Base-by-base conservation (phyloP, 1,139 yeast species). In the Lodderomyces parapsilosis region DNA sequence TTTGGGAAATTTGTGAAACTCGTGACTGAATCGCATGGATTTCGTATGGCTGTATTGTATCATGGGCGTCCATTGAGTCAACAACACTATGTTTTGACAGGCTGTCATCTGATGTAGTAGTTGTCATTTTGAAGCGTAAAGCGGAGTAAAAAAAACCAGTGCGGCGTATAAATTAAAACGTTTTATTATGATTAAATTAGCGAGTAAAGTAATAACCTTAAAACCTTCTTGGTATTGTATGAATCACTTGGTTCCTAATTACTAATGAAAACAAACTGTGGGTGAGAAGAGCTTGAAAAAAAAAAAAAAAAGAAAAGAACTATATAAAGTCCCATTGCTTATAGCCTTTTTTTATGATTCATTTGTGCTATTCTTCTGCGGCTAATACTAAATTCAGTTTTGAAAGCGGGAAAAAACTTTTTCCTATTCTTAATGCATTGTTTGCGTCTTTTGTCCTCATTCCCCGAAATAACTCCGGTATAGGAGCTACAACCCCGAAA, bases 11-110 rank as follows among this genome's bases (percentile, higher is more conserved):
- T 20, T 34, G 27, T 14, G 40, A n/a, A 23, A 35, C 4, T 25
- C 17, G 22, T 35, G 44, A 38, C 5, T 25, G 42, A 14, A 43
- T 14, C 6, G 42, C 22, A 10, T 36, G 27, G 7, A 43, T 25
- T 11, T 27, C 30, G 31, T 36, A 36, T n/a, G 36, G 27, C 6
- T 31, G 20, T 11, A 28, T 18, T n/a, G 39, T 15, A 13, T 34
- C 37, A n/a, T 27, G 17, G 4, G 19, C 38, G 14, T 24, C 22
- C 22, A 37, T 13, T 5, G 41, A 39, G 14, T 39, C 41, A 6
- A 27, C 33, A 13, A 31, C 33, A 25, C 40, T 37, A 15, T 27
- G 32, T 28, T 37, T 25, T 5, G 40, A 37, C 33, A 30, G 33
- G 33, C 33, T 30, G 11, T 30, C 33, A 19, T 30, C 33, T 15